Percentiles rank a stretch among this genome's conserved stretches.
These are phyloP conservation scores for Andrographis paniculata DNA, from an alignment of 305 asterid genomes.

Conservation along the genomic window DNA sequence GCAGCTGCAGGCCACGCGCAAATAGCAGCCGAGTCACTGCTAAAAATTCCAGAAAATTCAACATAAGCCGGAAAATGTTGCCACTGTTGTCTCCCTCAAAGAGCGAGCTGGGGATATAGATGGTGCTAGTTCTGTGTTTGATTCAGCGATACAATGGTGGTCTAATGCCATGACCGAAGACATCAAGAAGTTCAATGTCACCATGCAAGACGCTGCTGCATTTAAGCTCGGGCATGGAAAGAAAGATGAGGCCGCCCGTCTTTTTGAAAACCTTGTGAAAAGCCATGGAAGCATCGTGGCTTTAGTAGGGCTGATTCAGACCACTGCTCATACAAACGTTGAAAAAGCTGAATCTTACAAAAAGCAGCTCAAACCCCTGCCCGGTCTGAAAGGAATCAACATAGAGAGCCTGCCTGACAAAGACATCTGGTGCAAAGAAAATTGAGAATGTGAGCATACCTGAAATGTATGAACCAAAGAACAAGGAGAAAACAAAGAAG, in stretches of 20 bases:
- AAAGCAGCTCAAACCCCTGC: constrained; percentile 68
- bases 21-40: constrained; percentile 84
- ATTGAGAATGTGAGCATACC: constrained; percentile 30
- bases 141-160: constrained; percentile 76
- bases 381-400: constrained; percentile 61
- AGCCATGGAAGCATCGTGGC: constrained; percentile 69
- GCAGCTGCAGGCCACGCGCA: constrained; percentile 88
- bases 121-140: constrained; percentile 72
- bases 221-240: constrained; percentile 82
- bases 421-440: constrained; percentile 80
- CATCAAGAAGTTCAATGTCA: constrained; percentile 41
- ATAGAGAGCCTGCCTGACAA: constrained; percentile 67
- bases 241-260: constrained; percentile 68
- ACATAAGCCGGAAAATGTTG: constrained; percentile 81
- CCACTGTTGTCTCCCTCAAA: constrained; percentile 75
- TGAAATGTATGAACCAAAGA: constrained; percentile 56
- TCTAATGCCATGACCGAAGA: constrained; percentile 77
- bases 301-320: constrained; percentile 68
- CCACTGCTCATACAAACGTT: constrained; percentile 64
- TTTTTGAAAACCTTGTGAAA: constrained; percentile 68
- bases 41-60: constrained; percentile 68
- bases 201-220: constrained; percentile 84
- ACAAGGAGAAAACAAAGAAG: constrained; percentile 75
- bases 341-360: constrained; percentile 85
- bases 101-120: constrained; percentile 86